Evolutionary conservation across 2,329 filamentous ascomycete species (phyloP).

Genomic region (Trichoderma afroharzianum): DNA sequence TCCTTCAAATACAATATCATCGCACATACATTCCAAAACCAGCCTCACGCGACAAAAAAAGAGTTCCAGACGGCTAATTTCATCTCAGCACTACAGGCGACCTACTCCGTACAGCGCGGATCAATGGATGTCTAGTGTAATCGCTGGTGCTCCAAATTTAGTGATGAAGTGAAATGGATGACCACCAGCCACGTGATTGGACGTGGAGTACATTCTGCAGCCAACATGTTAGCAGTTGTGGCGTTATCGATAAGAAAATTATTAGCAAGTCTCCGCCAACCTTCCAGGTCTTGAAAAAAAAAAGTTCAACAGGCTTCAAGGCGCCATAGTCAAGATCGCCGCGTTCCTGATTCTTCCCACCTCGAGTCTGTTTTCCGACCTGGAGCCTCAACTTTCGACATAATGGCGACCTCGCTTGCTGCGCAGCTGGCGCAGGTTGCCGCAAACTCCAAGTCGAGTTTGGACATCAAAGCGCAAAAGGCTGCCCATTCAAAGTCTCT

Average conservation of each 20-base stretch:
- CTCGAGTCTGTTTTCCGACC: neutral
- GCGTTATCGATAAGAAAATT: conserved; percentile 33
- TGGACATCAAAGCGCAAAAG: conserved; percentile 91
- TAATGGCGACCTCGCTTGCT: conserved; percentile 82
- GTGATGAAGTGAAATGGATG: neutral
- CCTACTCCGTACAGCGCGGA: neutral
- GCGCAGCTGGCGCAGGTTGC: conserved; percentile 92
- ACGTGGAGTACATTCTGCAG: neutral
- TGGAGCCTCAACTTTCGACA: conserved; percentile 24
- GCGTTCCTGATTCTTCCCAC: conserved; percentile 20
- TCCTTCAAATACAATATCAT: neutral
- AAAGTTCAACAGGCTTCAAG: conserved; percentile 31
- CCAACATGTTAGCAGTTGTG: neutral
- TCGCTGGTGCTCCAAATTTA: neutral
- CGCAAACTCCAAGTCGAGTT: conserved; percentile 80
- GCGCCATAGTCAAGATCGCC: conserved; percentile 21
- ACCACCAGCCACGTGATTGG: neutral
- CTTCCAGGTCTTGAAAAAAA: conserved; percentile 23
- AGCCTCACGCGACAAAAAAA: neutral
- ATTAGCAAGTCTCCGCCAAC: conserved; percentile 20
- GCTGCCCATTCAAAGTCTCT: conserved; percentile 89
- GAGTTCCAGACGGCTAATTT: neutral
- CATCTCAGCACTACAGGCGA: neutral
- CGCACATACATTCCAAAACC: neutral
- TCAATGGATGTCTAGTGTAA: neutral